Evolutionary conservation across 768 basidiomycete genomes (phyloP).

Genomic region (Tulasnella sp.): DNA sequence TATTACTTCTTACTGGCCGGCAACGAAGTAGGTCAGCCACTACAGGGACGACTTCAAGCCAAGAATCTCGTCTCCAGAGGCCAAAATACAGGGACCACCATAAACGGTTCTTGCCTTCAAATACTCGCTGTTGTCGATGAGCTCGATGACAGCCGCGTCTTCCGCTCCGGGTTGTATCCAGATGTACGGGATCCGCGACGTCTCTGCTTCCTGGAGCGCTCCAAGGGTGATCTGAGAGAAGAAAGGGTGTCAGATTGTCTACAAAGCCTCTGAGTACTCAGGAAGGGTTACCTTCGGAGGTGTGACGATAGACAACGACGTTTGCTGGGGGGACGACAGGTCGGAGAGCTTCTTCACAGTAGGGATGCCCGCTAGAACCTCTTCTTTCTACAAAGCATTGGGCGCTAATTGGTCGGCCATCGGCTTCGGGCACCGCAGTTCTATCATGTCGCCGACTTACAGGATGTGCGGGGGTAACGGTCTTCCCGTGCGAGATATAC

Average conservation of each 20-base stretch:
- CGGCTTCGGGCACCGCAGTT: background rate
- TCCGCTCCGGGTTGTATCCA: conserved; percentile 91
- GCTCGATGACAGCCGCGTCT: conserved; percentile 50
- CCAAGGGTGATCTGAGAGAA: conserved; percentile 54
- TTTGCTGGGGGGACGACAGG: conserved; percentile 49
- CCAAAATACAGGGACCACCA: conserved; percentile 75
- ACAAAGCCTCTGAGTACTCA: background rate
- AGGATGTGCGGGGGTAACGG: conserved; percentile 65
- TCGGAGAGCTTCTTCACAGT: conserved; percentile 47
- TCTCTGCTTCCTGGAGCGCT: conserved; percentile 55
- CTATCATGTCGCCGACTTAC: conserved; percentile 29
- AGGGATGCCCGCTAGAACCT: conserved; percentile 53
- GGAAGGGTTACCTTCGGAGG: conserved; percentile 53
- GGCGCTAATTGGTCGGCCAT: background rate
- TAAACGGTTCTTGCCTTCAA: conserved; percentile 53
- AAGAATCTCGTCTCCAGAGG: conserved; percentile 46
- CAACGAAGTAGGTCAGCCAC: too few species aligned
- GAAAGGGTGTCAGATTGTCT: background rate
- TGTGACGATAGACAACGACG: conserved; percentile 70
- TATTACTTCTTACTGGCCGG: too few species aligned
- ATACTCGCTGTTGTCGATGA: conserved; percentile 35
- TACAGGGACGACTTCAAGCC: too few species aligned
- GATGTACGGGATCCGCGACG: conserved; percentile 58
- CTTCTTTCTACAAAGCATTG: conserved; percentile 44
- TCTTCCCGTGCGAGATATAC: conserved; percentile 50